Evolutionary conservation across 1,284 basidiomycete species (phyloP).

Genomic region (Phlebopus sp.): DNA sequence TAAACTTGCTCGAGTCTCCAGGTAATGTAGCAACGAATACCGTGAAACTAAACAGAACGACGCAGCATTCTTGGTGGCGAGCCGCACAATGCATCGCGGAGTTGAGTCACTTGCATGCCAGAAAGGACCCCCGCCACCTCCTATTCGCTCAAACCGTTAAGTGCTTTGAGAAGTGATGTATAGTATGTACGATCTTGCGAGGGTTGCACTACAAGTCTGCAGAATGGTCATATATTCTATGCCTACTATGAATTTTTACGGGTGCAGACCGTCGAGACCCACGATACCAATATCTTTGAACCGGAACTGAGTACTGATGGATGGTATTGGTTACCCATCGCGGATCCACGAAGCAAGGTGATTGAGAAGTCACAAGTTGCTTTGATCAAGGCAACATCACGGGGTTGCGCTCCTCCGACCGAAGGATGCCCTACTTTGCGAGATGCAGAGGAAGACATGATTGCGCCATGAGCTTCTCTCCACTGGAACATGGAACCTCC

Average conservation of each 20-base stretch:
- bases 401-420: constrained; percentile 29
- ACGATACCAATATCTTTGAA: constrained; percentile 7
- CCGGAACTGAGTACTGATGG: background rate
- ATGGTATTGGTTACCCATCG: background rate
- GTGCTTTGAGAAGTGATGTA: too few species aligned
- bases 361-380: constrained; percentile 2
- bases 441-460: constrained; percentile 24
- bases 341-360: background rate
- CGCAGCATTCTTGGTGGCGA: constrained; percentile 8
- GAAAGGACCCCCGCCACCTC: background rate
- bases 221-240: too few species aligned
- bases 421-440: constrained; percentile 31
- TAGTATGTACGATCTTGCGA: too few species aligned
- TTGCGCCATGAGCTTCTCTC: constrained; percentile 34
- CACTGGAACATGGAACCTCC: constrained; percentile 32
- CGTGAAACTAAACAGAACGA: background rate
- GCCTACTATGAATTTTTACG: constrained; percentile 5
- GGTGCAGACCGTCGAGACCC: background rate
- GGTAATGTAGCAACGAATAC: background rate
- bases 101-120: constrained; percentile 9
- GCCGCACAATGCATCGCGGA: constrained; percentile 23
- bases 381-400: constrained; percentile 3
- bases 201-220: too few species aligned
- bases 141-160: too few species aligned
- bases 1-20: constrained; percentile 7